A percentile compares a stretch with the other conserved stretches of the same genome.
phyloP scores from a whole-genome alignment of 1,284 basidiomycete species.

The Cryptococcus maquisensis region DNA sequence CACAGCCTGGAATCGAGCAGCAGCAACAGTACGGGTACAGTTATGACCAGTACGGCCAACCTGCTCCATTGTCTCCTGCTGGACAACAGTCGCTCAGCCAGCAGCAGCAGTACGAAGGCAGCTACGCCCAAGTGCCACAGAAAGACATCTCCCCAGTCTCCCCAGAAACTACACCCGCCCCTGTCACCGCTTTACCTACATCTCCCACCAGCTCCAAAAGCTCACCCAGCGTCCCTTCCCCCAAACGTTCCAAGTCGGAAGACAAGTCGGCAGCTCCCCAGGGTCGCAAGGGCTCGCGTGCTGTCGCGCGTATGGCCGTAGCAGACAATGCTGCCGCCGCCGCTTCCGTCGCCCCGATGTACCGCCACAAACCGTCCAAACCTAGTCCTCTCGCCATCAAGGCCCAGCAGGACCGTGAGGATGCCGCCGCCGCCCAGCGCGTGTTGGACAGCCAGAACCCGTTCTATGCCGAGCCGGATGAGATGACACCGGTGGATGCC shows the following conservation, averaged over 20 bases:
- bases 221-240: background rate
- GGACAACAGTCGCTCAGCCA: background rate
- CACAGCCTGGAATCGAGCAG: constrained; percentile 12
- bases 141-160: background rate
- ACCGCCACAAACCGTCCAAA: constrained; percentile 40
- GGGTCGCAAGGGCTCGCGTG: constrained; percentile 1
- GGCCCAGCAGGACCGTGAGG: constrained; percentile 9
- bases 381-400: constrained; percentile 41
- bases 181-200: background rate
- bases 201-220: background rate
- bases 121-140: background rate
- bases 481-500: background rate
- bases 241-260: background rate
- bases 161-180: background rate
- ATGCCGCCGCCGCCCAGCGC: background rate
- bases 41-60: constrained; percentile 14
- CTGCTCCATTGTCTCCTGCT: background rate
- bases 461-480: constrained; percentile 1
- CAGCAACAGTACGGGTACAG: constrained; percentile 1
- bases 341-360: constrained; percentile 20
- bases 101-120: background rate
- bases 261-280: background rate
- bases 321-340: constrained; percentile 36
- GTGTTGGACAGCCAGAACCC: background rate
- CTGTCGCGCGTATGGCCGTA: constrained; percentile 28